Conservation (phyloP, 1,284 basidiomycete genomes). For the Vanrija pseudolonga region DNA sequence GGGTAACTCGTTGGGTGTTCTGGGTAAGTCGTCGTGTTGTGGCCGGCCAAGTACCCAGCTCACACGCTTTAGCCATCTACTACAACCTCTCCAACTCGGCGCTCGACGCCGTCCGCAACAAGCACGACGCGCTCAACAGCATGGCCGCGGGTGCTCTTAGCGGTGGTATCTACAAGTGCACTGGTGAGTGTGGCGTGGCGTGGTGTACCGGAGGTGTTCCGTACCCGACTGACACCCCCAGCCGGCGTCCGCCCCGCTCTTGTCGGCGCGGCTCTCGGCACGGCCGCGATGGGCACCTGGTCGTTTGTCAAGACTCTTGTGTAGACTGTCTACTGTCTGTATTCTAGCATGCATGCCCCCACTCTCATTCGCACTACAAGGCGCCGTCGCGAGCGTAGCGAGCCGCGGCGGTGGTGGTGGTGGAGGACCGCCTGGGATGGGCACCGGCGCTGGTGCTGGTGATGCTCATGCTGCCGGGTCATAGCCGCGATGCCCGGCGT, state of each 20-base stretch:
- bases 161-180: conserved; percentile 89
- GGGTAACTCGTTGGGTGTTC: conserved; percentile 95
- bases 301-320: conserved; percentile 76
- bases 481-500: no score
- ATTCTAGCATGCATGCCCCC: conserved; percentile 9
- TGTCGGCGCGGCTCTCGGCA: conserved; percentile 82
- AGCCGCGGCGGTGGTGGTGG: no score
- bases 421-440: no score
- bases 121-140: conserved; percentile 86
- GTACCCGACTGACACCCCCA: conserved; percentile 49
- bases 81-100: conserved; percentile 97
- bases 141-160: conserved; percentile 89
- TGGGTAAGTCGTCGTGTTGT: conserved; percentile 59
- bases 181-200: conserved; percentile 60
- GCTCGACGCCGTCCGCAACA: conserved; percentile 81
- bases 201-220: background rate
- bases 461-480: no score
- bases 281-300: conserved; percentile 83
- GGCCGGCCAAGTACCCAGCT: conserved; percentile 1
- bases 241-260: conserved; percentile 86
- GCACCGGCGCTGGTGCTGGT: no score
- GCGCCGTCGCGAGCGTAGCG: no score
- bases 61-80: conserved; percentile 66
- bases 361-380: background rate
- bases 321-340: conserved; percentile 14